These are phyloP conservation scores for Colletotrichum lupini DNA, from an alignment of 2,329 filamentous ascomycete genomes.

Conservation along the genomic window DNA sequence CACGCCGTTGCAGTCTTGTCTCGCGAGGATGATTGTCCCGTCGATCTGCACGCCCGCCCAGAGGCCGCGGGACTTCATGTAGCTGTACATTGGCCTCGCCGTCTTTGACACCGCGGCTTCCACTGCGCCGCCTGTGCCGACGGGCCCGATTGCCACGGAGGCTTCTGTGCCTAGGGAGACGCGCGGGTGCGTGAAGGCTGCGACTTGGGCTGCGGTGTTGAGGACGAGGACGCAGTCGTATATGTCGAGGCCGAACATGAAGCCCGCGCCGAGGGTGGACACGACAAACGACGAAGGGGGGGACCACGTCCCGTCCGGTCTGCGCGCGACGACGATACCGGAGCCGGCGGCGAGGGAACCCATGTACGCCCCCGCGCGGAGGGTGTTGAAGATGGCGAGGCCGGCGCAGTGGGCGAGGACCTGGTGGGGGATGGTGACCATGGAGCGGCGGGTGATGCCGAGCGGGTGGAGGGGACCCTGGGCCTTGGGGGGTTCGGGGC, in stretches of 20 bases:
- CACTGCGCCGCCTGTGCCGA: slow-evolving; percentile 72
- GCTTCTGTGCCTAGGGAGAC: slow-evolving; percentile 77
- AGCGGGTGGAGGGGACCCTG: slow-evolving; percentile 45
- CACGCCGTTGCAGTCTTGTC: slow-evolving; percentile 80
- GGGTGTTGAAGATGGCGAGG: slow-evolving; percentile 72
- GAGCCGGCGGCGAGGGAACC: slow-evolving; percentile 69
- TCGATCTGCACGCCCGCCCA: slow-evolving; percentile 86
- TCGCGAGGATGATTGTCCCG: slow-evolving; percentile 80
- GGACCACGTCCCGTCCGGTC: slow-evolving; percentile 72
- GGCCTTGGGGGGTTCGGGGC: slow-evolving; percentile 35
- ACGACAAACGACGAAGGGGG: slow-evolving; percentile 79
- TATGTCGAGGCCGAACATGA: slow-evolving; percentile 78
- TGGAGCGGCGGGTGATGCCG: slow-evolving; percentile 45
- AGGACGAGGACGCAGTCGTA: slow-evolving; percentile 83
- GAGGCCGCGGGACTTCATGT: slow-evolving; percentile 83
- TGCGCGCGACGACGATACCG: slow-evolving; percentile 68
- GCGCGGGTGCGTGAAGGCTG: slow-evolving; percentile 74
- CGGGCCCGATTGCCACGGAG: slow-evolving; percentile 69
- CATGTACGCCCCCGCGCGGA: slow-evolving; percentile 67
- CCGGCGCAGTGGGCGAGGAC: slow-evolving; percentile 67
- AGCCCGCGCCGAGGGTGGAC: slow-evolving; percentile 76
- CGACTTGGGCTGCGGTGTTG: slow-evolving; percentile 74
- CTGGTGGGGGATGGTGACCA: slow-evolving; percentile 51
- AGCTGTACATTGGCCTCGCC: slow-evolving; percentile 77
- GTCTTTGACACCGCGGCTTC: slow-evolving; percentile 46